Conservation (phyloP, 495 filamentous ascomycete genomes). For the Aspergillus cavernicola region DNA sequence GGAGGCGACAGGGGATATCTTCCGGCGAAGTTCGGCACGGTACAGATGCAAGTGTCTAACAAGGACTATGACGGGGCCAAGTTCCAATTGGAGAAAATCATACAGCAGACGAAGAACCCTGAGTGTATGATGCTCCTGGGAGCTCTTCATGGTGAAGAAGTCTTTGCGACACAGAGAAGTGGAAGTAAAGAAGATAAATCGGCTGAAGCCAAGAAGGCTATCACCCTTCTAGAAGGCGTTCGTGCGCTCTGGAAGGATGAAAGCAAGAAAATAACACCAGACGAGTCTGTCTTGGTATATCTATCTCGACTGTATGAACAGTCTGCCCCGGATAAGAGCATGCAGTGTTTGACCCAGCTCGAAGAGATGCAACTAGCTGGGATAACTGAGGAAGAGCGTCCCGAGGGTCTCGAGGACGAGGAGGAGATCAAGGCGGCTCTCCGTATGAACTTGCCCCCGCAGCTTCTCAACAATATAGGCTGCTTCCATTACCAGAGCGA, state of each 20-base stretch:
- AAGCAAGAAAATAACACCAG: conserved; percentile 72
- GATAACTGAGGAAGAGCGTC: conserved; percentile 62
- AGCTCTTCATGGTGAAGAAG: conserved; percentile 87
- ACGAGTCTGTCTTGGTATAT: conserved; percentile 87
- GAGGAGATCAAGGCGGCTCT: conserved; percentile 55
- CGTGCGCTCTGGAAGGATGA: conserved; percentile 89
- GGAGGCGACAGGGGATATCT: conserved; percentile 82
- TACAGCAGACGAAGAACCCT: conserved; percentile 77
- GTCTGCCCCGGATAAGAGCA: conserved; percentile 80
- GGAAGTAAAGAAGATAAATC: conserved; percentile 83
- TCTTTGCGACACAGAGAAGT: conserved; percentile 70
- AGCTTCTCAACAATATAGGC: conserved; percentile 94
- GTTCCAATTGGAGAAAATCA: conserved; percentile 87
- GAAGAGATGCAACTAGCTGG: conserved; percentile 80
- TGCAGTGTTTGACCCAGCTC: conserved; percentile 85
- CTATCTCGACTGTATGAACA: conserved; percentile 86
- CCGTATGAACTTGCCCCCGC: conserved; percentile 75
- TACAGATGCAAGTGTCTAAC: conserved; percentile 81
- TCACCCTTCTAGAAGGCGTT: conserved; percentile 74
- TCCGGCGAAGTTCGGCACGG: conserved; percentile 87
- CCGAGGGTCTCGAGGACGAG: conserved; percentile 62
- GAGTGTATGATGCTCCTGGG: conserved; percentile 90
- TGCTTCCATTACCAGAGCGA: conserved; percentile 89
- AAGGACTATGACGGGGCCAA: conserved; percentile 88
- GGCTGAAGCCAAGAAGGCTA: conserved; percentile 75